Conservation (phyloP, 2,329 filamentous ascomycete genomes). For the Cordyceps cateniannulata region DNA sequence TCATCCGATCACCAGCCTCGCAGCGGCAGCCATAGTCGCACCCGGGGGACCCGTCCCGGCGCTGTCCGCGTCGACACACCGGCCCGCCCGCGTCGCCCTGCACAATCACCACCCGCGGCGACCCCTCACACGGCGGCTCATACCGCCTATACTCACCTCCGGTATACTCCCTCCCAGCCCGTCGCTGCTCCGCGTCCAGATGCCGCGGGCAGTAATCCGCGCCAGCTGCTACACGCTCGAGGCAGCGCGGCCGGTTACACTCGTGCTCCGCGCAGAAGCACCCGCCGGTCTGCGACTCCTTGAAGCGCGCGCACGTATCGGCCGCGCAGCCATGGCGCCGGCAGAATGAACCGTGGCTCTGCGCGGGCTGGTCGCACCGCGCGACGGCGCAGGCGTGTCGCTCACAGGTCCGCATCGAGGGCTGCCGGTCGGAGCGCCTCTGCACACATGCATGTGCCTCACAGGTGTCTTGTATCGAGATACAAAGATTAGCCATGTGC, state of each 20-base stretch:
- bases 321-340: conserved; percentile 5
- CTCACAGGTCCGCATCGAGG: conserved; percentile 6
- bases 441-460: not conserved
- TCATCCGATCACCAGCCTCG: not conserved
- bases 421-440: not conserved
- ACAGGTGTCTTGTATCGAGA: no score
- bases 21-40: not conserved
- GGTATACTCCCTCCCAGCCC: not conserved
- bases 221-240: not conserved
- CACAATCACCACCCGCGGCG: not conserved
- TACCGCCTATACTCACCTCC: not conserved
- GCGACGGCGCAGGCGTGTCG: conserved; percentile 6
- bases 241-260: not conserved
- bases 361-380: not conserved
- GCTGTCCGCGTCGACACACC: not conserved
- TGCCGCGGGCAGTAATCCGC: not conserved
- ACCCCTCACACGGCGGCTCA: not conserved
- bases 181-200: not conserved
- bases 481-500: no score
- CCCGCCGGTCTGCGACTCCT: not conserved
- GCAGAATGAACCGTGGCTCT: not conserved
- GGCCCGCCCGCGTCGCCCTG: not conserved
- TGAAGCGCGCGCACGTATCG: conserved; percentile 7
- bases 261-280: conserved; percentile 11
- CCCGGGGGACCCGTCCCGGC: not conserved